These are phyloP conservation scores for Ophiostoma piceae DNA, from an alignment of 2,329 filamentous ascomycete species.

Conservation along the genomic window DNA sequence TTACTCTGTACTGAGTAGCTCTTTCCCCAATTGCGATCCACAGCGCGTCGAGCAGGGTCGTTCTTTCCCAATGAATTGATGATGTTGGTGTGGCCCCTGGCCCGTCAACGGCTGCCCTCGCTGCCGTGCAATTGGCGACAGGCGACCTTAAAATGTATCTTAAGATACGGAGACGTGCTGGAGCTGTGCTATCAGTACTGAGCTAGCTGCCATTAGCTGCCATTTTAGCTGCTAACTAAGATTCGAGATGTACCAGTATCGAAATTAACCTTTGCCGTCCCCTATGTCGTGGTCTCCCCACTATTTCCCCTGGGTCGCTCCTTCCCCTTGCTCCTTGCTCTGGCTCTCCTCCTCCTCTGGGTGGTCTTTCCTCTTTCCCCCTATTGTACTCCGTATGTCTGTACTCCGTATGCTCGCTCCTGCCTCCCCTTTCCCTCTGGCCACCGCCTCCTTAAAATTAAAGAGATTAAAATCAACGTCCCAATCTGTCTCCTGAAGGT, in stretches of 20 bases:
- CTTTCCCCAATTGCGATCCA: slow-evolving; percentile 23
- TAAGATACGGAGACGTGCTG: too few relatives aligned
- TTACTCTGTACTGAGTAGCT: background rate
- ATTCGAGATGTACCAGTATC: background rate
- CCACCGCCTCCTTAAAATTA: slow-evolving; percentile 30
- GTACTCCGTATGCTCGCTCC: slow-evolving; percentile 2
- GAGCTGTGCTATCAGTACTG: background rate
- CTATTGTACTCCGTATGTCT: slow-evolving; percentile 1
- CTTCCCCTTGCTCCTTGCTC: slow-evolving; percentile 19
- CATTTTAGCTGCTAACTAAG: background rate
- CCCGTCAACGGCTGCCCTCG: slow-evolving; percentile 5
- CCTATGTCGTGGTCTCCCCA: slow-evolving; percentile 20
- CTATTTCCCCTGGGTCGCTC: slow-evolving; percentile 16
- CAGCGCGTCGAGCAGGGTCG: slow-evolving; percentile 13
- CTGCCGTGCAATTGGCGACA: background rate
- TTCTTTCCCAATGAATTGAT: slow-evolving; percentile 12
- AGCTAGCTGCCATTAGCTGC: background rate
- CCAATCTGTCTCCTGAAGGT: slow-evolving; percentile 23
- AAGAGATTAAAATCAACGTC: slow-evolving; percentile 21
- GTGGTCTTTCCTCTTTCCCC: slow-evolving; percentile 16
- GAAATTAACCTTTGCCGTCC: slow-evolving; percentile 22
- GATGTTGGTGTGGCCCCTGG: background rate
- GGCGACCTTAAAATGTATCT: too few relatives aligned
- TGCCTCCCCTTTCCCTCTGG: slow-evolving; percentile 20
- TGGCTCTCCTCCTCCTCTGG: background rate